Evolutionary conservation across 2,329 filamentous ascomycete species (phyloP).

Genomic region (Cercospora zeina): DNA sequence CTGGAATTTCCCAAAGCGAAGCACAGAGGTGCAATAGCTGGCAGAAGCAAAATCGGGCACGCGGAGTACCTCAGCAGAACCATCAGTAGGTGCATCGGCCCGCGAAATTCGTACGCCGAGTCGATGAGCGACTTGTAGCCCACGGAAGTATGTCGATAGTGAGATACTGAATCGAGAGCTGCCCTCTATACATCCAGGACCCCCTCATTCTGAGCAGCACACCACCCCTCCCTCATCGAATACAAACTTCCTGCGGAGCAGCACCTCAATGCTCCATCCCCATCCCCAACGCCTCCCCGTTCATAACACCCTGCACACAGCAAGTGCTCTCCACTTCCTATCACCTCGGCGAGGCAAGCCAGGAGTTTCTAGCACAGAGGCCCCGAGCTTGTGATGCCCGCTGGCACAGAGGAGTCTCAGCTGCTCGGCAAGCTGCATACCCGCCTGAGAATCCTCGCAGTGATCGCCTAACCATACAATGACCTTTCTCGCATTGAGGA

Average conservation of each 20-base stretch:
- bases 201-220: too few relatives aligned
- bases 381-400: not conserved
- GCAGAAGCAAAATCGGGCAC: too few relatives aligned
- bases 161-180: too few relatives aligned
- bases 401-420: conserved; percentile 27
- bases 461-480: conserved; percentile 39
- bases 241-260: not conserved
- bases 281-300: conserved; percentile 36
- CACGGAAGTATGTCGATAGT: too few relatives aligned
- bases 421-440: conserved; percentile 37
- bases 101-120: too few relatives aligned
- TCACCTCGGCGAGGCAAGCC: conserved; percentile 34
- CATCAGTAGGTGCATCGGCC: too few relatives aligned
- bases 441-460: conserved; percentile 33
- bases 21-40: too few relatives aligned
- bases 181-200: too few relatives aligned
- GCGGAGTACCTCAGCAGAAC: too few relatives aligned
- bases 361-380: conserved; percentile 27
- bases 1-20: too few relatives aligned
- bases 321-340: conserved; percentile 34
- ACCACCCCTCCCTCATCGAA: not conserved
- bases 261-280: conserved; percentile 23
- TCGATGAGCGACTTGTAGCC: too few relatives aligned
- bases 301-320: conserved; percentile 41
- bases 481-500: conserved; percentile 34